Conservation (phyloP, 768 basidiomycete genomes). For the Tulasnella sp. region DNA sequence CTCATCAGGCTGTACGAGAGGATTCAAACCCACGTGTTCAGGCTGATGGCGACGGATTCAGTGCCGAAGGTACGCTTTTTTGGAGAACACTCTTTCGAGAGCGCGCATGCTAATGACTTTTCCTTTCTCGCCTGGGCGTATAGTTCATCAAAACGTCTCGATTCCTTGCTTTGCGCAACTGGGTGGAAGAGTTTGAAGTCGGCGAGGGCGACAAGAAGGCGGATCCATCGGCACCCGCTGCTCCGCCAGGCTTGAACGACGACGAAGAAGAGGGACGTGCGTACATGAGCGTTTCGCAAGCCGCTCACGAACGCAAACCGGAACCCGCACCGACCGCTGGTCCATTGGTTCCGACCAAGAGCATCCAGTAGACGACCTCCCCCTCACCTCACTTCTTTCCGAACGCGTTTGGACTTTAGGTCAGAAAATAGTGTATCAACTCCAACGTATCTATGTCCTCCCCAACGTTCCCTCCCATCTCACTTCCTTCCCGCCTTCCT, state of each 20-base stretch:
- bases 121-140: background rate
- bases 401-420: background rate
- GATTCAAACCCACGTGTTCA: conserved; percentile 95
- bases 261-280: conserved; percentile 74
- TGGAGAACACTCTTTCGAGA: background rate
- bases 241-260: conserved; percentile 64
- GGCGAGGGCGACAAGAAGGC: conserved; percentile 44
- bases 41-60: conserved; percentile 97
- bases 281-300: conserved; percentile 80
- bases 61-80: conserved; percentile 75
- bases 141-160: conserved; percentile 86
- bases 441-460: background rate
- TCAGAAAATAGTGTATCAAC: background rate
- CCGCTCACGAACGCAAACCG: conserved; percentile 41
- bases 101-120: background rate
- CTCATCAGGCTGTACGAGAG: conserved; percentile 92
- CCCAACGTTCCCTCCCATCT: background rate
- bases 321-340: background rate
- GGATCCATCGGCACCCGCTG: conserved; percentile 45
- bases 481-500: background rate
- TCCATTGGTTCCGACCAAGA: conserved; percentile 15
- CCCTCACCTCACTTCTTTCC: background rate
- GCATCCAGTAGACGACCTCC: background rate
- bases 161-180: conserved; percentile 73
- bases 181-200: conserved; percentile 69